Evolutionary conservation across 2,329 filamentous ascomycete genomes (phyloP).

Genomic region (Cercospora sesami): DNA sequence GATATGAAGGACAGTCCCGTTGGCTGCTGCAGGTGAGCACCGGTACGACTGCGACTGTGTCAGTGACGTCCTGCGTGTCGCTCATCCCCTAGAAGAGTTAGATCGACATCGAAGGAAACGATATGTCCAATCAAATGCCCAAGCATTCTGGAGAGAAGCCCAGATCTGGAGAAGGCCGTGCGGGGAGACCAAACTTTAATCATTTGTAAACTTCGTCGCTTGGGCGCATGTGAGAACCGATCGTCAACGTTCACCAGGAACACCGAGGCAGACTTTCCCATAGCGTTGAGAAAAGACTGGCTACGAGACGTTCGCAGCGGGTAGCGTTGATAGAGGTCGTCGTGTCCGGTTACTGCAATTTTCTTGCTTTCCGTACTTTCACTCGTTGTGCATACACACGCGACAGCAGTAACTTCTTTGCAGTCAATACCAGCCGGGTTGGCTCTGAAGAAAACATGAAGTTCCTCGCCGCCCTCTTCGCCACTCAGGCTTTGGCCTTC

Average conservation of each 20-base stretch:
- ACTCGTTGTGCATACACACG: slow-evolving; percentile 10
- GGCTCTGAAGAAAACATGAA: slow-evolving; percentile 16
- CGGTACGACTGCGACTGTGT: neutral
- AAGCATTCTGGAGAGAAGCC: neutral
- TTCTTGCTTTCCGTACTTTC: slow-evolving; percentile 4
- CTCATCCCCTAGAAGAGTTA: neutral
- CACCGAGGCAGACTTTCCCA: slow-evolving; percentile 8
- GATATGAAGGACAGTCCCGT: neutral
- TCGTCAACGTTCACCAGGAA: slow-evolving; percentile 3
- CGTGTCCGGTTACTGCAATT: slow-evolving; percentile 8
- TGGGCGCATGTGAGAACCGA: slow-evolving; percentile 5
- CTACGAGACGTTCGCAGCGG: slow-evolving; percentile 12
- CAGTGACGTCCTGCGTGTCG: slow-evolving; percentile 5
- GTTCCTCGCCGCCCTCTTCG: slow-evolving; percentile 16
- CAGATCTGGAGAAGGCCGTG: slow-evolving; percentile 6
- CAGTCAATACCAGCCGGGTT: neutral
- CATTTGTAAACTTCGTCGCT: neutral
- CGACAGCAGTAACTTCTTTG: slow-evolving; percentile 3
- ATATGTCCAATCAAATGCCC: neutral
- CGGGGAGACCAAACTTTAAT: slow-evolving; percentile 8
- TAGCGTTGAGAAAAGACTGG: neutral
- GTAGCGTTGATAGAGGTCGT: slow-evolving; percentile 12
- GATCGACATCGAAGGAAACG: neutral
- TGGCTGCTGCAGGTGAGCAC: neutral
- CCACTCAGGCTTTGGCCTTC: slow-evolving; percentile 18